Conservation (phyloP, 345 rosid genomes). For the Eucalyptus marginata region DNA sequence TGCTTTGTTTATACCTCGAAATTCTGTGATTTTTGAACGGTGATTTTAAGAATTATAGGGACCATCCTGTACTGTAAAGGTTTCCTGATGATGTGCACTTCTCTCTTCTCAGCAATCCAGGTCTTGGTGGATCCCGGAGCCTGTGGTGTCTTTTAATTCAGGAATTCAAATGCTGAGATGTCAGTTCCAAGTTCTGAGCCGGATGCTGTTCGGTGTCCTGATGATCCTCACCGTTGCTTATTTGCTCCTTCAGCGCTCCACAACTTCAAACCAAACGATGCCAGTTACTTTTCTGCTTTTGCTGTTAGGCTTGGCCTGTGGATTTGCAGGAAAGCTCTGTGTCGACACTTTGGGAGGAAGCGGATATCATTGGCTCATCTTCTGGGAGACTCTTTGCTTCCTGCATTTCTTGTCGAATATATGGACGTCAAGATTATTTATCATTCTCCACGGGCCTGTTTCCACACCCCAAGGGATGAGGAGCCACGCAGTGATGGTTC, state of each 20-base stretch:
- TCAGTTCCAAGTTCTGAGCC: constrained; percentile 46
- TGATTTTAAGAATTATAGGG: background rate
- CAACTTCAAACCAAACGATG: constrained; percentile 48
- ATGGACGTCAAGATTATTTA: constrained; percentile 27
- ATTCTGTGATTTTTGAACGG: background rate
- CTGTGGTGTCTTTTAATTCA: constrained; percentile 37
- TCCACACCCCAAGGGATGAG: constrained; percentile 4
- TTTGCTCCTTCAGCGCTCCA: constrained; percentile 55
- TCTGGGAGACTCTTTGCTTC: constrained; percentile 69
- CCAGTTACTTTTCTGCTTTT: constrained; percentile 60
- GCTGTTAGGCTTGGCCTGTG: constrained; percentile 60
- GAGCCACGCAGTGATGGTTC: constrained; percentile 4
- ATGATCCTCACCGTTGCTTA: constrained; percentile 45
- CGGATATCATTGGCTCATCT: constrained; percentile 57
- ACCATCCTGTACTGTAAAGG: background rate
- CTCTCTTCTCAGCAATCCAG: constrained; percentile 26
- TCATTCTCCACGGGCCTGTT: constrained; percentile 44
- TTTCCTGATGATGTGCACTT: background rate
- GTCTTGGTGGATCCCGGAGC: constrained; percentile 69
- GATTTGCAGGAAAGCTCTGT: constrained; percentile 67
- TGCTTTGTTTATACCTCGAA: background rate
- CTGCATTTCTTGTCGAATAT: constrained; percentile 50
- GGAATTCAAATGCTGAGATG: constrained; percentile 36
- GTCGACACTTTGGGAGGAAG: constrained; percentile 79
- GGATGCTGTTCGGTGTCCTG: constrained; percentile 53